Percentiles rank a stretch among this genome's conserved stretches.
Evolutionary conservation across 108 stramenopile species (phyloP).

Genomic region (Stephanodiscus triporus): DNA sequence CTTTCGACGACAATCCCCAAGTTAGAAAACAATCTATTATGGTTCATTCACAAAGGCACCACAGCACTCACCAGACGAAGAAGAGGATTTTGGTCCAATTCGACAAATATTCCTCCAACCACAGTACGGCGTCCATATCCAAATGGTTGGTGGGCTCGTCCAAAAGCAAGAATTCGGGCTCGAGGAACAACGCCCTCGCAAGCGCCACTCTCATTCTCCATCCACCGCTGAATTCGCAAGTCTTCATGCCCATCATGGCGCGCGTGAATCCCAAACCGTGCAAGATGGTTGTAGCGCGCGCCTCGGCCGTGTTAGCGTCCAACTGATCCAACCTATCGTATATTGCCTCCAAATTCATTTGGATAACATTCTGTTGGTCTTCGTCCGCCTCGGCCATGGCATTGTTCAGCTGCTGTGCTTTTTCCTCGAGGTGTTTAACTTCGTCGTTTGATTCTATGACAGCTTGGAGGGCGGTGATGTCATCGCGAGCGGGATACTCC

Average conservation of each 20-base stretch:
- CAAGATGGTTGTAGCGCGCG: constrained; percentile 96
- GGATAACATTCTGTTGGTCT: constrained; percentile 75
- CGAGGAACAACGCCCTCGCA: constrained; percentile 95
- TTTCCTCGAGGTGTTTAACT: constrained; percentile 80
- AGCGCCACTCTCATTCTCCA: constrained; percentile 99
- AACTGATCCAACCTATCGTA: constrained; percentile 97
- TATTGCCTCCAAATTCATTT: constrained; percentile 77
- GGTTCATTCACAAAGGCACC: neutral
- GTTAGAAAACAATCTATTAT: constrained; percentile 2
- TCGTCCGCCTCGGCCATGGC: constrained; percentile 89
- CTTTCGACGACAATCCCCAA: neutral
- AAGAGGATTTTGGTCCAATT: constrained; percentile 94
- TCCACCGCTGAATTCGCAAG: constrained; percentile 96
- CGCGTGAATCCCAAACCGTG: constrained; percentile 96
- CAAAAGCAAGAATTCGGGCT: constrained; percentile 93
- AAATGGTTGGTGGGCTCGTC: constrained; percentile 86
- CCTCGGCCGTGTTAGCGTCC: constrained; percentile 95
- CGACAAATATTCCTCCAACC: constrained; percentile 97
- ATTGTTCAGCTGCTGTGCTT: constrained; percentile 89
- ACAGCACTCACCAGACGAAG: constrained; percentile 69
- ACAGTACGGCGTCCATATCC: constrained; percentile 98
- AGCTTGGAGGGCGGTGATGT: constrained; percentile 96
- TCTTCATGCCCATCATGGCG: constrained; percentile 92
- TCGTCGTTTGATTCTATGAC: constrained; percentile 95
- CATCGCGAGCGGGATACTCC: constrained; percentile 94